These are phyloP conservation scores for Geranomyces michiganensis DNA, from an alignment of 192 early-diverging fungal species.

Conservation along the genomic window DNA sequence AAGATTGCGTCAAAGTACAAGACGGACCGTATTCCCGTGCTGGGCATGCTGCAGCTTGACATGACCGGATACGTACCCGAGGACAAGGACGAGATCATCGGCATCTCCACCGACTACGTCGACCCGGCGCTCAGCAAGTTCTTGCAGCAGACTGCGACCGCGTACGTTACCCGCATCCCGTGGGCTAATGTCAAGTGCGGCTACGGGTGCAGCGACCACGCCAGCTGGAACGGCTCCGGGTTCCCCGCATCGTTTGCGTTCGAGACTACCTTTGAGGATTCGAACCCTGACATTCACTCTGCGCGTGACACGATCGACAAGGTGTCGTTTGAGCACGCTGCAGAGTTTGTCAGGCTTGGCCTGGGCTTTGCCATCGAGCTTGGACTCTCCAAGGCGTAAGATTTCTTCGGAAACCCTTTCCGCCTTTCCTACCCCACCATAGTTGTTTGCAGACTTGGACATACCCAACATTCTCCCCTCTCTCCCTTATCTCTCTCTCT, in stretches of 20 bases:
- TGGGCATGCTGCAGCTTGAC: slow-evolving; percentile 86
- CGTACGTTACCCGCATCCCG: slow-evolving; percentile 67
- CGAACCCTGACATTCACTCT: slow-evolving; percentile 79
- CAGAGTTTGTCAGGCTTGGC: slow-evolving; percentile 81
- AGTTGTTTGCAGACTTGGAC: too few species aligned
- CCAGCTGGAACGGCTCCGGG: slow-evolving; percentile 87
- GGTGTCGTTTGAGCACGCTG: slow-evolving; percentile 86
- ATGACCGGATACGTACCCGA: slow-evolving; percentile 88
- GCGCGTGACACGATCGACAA: slow-evolving; percentile 73
- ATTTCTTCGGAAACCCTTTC: too few species aligned
- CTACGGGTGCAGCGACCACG: slow-evolving; percentile 79
- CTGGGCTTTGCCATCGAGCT: slow-evolving; percentile 85
- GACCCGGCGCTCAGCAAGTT: slow-evolving; percentile 55
- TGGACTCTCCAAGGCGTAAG: slow-evolving; percentile 22
- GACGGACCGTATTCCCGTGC: slow-evolving; percentile 57
- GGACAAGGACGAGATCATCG: slow-evolving; percentile 59
- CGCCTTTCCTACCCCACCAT: too few species aligned
- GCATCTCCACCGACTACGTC: slow-evolving; percentile 81
- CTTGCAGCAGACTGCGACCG: slow-evolving; percentile 59
- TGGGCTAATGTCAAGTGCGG: slow-evolving; percentile 81
- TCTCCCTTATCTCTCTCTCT: too few species aligned
- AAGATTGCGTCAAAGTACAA: slow-evolving; percentile 75
- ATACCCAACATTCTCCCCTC: too few species aligned
- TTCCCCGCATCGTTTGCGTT: slow-evolving; percentile 82
- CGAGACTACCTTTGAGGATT: slow-evolving; percentile 41